Evolutionary conservation across 2,329 filamentous ascomycete genomes (phyloP).

Genomic region (Ampelomyces quisqualis): DNA sequence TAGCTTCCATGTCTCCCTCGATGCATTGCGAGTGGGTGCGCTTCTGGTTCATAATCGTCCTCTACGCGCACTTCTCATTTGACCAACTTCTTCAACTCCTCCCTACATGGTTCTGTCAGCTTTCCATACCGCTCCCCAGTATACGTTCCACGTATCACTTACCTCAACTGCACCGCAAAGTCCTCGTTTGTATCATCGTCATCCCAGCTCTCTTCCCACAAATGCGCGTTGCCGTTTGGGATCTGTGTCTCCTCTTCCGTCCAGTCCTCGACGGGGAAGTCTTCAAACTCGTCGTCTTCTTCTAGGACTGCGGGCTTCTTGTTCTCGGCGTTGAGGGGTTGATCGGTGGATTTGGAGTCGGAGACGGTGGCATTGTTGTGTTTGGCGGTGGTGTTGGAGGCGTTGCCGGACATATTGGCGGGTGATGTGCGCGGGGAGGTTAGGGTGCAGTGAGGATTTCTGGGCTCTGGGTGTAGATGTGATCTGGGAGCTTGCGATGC

Average conservation of each 20-base stretch:
- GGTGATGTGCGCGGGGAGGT: constrained; percentile 1
- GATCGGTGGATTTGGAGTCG: constrained; percentile 44
- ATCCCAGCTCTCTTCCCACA: constrained; percentile 99
- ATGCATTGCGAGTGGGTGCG: not conserved
- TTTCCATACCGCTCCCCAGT: not conserved
- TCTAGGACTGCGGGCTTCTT: constrained; percentile 71
- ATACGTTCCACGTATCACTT: no score
- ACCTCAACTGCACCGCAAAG: constrained; percentile 94
- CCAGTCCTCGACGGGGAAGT: constrained; percentile 98
- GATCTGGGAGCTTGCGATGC: constrained; percentile 16
- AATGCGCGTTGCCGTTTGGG: constrained; percentile 72
- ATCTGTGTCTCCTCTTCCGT: constrained; percentile 85
- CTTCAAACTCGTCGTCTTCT: constrained; percentile 98
- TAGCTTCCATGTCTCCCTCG: not conserved
- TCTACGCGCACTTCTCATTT: constrained; percentile 46
- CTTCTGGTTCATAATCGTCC: not conserved
- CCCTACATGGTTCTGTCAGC: constrained; percentile 52
- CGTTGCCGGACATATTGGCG: constrained; percentile 49
- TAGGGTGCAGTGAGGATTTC: constrained; percentile 1
- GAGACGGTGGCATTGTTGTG: constrained; percentile 45
- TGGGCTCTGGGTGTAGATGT: constrained; percentile 5
- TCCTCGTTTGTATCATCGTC: constrained; percentile 97
- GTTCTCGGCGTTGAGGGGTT: constrained; percentile 46
- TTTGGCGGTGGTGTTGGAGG: constrained; percentile 29
- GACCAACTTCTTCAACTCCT: constrained; percentile 94